A percentile compares a stretch with the other conserved stretches of the same genome.
These are phyloP conservation scores for Stevia rebaudiana DNA, from an alignment of 140 eudicot genomes.

Conservation along the genomic window DNA sequence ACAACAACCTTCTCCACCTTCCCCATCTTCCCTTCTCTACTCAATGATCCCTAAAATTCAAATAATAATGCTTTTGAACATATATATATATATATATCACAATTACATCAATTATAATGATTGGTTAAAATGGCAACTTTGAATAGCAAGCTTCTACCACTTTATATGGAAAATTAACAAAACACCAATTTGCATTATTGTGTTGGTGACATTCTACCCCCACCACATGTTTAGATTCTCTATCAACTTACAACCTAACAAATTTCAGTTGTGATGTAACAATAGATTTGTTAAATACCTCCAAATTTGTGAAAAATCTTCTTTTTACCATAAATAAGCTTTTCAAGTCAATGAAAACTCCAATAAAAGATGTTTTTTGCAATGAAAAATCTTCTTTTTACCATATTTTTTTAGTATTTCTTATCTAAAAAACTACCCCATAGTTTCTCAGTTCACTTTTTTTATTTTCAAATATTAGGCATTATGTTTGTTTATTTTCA, in stretches of 20 bases:
- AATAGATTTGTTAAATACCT: conserved; percentile 12
- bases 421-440: no score
- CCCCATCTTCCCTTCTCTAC: conserved; percentile 49
- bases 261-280: conserved; percentile 16
- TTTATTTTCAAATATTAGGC: no score
- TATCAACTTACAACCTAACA: conserved; percentile 14
- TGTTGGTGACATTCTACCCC: conserved; percentile 22
- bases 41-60: conserved; percentile 26
- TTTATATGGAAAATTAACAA: conserved; percentile 5
- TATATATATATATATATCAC: background rate
- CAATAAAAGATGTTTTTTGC: background rate
- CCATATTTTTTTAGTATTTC: no score
- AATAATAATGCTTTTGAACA: background rate
- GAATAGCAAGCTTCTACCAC: background rate
- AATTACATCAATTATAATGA: background rate
- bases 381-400: no score
- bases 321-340: background rate
- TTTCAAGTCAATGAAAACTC: background rate
- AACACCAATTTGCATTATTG: background rate
- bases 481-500: no score
- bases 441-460: no score
- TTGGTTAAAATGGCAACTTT: background rate
- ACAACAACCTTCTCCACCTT: conserved; percentile 73
- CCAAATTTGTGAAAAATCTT: conserved; percentile 15
- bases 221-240: conserved; percentile 29